These are phyloP conservation scores for Cicer judaicum DNA, from an alignment of 306 rosid species.

Conservation along the genomic window DNA sequence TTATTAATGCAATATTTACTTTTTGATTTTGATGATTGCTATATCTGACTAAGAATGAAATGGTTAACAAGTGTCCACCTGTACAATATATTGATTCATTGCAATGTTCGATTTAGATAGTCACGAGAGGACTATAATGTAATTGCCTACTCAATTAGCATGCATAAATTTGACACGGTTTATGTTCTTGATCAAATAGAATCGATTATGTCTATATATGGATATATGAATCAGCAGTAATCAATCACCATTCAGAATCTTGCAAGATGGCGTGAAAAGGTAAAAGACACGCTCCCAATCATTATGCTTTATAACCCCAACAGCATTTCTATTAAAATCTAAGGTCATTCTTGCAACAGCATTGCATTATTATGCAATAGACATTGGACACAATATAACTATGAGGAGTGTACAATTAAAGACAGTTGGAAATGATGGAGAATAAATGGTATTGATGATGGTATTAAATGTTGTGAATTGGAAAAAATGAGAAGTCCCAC, in stretches of 20 bases:
- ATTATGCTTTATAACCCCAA: background rate
- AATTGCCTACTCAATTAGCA: background rate
- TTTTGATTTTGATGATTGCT: background rate
- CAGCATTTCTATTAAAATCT: background rate
- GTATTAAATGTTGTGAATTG: too few species aligned
- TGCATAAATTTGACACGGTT: background rate
- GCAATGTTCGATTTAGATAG: slow-evolving; percentile 3
- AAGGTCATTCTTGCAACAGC: background rate
- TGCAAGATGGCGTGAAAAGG: slow-evolving; percentile 6
- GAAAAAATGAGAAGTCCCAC: too few species aligned
- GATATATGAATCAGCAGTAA: background rate
- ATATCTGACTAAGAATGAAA: background rate
- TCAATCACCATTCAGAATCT: slow-evolving; percentile 11
- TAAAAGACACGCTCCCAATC: slow-evolving; percentile 18
- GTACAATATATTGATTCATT: background rate
- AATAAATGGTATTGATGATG: too few species aligned
- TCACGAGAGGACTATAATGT: background rate
- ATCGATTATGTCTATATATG: background rate
- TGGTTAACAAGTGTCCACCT: background rate
- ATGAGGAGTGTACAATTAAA: too few species aligned
- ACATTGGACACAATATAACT: too few species aligned
- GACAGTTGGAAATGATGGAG: too few species aligned
- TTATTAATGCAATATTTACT: background rate
- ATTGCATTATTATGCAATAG: background rate
- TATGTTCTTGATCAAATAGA: background rate